Evolutionary conservation across 1,139 yeast genomes (phyloP), one percentile per base, ranked within the genome.

Genomic region (Spathaspora sp.): DNA sequence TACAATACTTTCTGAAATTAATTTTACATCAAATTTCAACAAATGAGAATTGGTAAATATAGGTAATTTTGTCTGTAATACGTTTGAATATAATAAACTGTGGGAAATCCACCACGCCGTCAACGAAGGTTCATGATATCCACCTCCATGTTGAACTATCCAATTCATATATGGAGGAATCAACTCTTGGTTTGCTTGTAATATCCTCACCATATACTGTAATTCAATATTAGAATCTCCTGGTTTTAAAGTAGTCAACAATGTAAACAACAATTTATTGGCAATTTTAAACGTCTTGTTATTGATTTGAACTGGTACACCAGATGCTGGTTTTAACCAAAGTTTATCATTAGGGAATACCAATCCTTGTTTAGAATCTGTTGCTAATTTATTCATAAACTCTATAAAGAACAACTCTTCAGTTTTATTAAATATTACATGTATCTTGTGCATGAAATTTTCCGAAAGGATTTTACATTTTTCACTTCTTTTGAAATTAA

Each of bases 41-140:
- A 51, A 49, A 25, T 47, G 44, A 5, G 41, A 40, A 31, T 47
- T 40, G 29, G 39, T 7, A 42, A 39, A 44, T 60, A 7, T 56
- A 1, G 87, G 88, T 10, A 82, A 57, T 1, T 83, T 79, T 2
- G 86, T 58, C 39, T 73, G 74, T 13, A 87, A 72, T 9, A 87
- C 71, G 48, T 81, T 78, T 0, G 84, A 75, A 44, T 86, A 68
- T 7, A 89, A 65, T 24, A 85, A 68, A 0, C 89, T 78, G 63
- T 81, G 85, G 8, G 93, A 86, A 31, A 90, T 72, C 91, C 96
- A 91, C 70, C 87, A 89, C 5, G 91, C 82, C 1, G 95, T 73
- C 48, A 85, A 68, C 41, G 82, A 77, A 1, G 96, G 95, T 46
- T 85, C 91, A 64, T 70, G 89, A 50, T 73, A 75, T 40, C 82